Evolutionary conservation across 129 eudicot species (phyloP), one percentile per base, ranked within the genome.

Genomic region (Chrysanthemum lavandulifolium): DNA sequence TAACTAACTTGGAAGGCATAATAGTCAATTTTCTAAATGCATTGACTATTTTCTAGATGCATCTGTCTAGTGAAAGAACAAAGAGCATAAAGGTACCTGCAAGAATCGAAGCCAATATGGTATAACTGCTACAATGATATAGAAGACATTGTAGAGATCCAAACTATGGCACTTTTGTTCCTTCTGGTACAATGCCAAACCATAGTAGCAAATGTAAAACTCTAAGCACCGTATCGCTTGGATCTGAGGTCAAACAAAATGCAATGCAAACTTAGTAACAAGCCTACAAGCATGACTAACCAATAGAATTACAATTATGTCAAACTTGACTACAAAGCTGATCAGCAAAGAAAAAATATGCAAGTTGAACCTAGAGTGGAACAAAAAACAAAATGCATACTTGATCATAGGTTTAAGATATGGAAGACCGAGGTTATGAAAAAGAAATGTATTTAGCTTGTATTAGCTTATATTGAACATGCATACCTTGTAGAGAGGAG

Each of bases 281-380:
- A 47, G 55, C 16, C 19, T 62, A 49, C 36, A 33, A 15, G 18
- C 49, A 72, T 13, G 59, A 49, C 13, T 61, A 33, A 59, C 54
- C 62, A 58, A 43, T 54, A 43, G 36, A 19, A 77, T 53, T 29
- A 31, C 52, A 54, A 63, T 36, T 63, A 62, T 27, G 54, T 13
- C 45, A 6, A 58, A 88, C 97, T 96, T 91, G 93, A 79, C 97
- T 89, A 45, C 96, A 79, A 3, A 92, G 81, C 65, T 92, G 96
- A 75, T 92, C 98, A 4, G 98, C 98, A 79, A 92, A 75, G 84
- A 23, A 23, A 92, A 92, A 78, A 86, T 92, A 95, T 6, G 91
- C 87, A 61, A 92, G 86, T 63, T 86, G 78, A 56, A 89, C 94
- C 97, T 91, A 76, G 54, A 69, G 64, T 25, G 51, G 12, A 61